Evolutionary conservation across 352 stramenopile species (phyloP).

Genomic region (Phytophthora hybrid): DNA sequence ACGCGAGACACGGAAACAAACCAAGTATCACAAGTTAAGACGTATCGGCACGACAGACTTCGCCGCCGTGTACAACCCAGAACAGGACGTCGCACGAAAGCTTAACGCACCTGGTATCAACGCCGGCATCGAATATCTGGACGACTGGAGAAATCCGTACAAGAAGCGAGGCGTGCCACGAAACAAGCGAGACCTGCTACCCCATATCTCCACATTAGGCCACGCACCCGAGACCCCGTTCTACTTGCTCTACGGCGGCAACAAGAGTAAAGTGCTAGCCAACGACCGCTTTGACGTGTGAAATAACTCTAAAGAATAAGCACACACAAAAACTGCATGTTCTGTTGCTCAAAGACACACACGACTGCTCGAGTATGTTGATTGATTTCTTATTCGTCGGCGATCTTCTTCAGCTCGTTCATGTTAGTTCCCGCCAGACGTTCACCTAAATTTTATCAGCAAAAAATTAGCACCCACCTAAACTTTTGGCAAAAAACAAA

Average conservation of each 20-base stretch:
- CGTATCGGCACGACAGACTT: slow-evolving; percentile 57
- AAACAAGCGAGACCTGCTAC: slow-evolving; percentile 58
- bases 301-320: slow-evolving; percentile 21
- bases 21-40: slow-evolving; percentile 71
- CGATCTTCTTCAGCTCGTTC: slow-evolving; percentile 88
- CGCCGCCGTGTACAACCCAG: slow-evolving; percentile 56
- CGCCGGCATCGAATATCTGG: slow-evolving; percentile 61
- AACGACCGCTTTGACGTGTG: slow-evolving; percentile 76
- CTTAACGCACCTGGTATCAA: slow-evolving; percentile 62
- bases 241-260: slow-evolving; percentile 65
- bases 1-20: slow-evolving; percentile 58
- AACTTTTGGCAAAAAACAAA: background rate
- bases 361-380: background rate
- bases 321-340: slow-evolving; percentile 4
- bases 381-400: slow-evolving; percentile 64
- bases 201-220: slow-evolving; percentile 53
- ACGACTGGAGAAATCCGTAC: slow-evolving; percentile 76
- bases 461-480: slow-evolving; percentile 4
- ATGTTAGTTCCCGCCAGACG: slow-evolving; percentile 83
- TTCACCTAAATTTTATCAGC: slow-evolving; percentile 52
- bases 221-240: slow-evolving; percentile 57
- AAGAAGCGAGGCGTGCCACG: slow-evolving; percentile 67
- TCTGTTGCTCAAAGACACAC: slow-evolving; percentile 2
- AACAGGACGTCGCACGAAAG: slow-evolving; percentile 47
- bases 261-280: slow-evolving; percentile 73